Evolutionary conservation across 495 filamentous ascomycete genomes (phyloP).

Genomic region (Lentithecium fluviatile): DNA sequence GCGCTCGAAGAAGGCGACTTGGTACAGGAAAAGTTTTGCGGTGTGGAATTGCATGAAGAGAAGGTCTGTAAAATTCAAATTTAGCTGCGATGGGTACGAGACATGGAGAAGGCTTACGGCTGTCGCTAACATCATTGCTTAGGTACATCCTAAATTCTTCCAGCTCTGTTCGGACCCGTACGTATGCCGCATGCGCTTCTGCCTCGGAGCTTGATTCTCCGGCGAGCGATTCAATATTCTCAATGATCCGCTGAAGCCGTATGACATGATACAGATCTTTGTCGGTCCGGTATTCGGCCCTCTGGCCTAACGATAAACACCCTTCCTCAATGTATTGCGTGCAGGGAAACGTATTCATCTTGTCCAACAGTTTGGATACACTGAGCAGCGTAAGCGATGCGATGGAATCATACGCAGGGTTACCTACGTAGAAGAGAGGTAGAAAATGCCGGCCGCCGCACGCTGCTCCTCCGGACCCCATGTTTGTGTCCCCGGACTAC

Average conservation of each 20-base stretch:
- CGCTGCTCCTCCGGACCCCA: conserved; percentile 29
- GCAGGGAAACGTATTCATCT: conserved; percentile 26
- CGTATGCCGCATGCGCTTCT: conserved; percentile 7
- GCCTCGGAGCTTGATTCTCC: conserved; percentile 7
- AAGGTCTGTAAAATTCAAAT: conserved; percentile 9
- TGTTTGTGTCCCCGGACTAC: neutral
- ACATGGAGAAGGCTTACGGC: conserved; percentile 16
- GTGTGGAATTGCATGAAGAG: conserved; percentile 32
- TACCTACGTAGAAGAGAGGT: conserved; percentile 27
- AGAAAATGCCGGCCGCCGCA: conserved; percentile 25
- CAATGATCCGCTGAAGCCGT: conserved; percentile 26
- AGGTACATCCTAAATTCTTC: conserved; percentile 20
- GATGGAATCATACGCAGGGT: too few relatives aligned
- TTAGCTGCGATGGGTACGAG: neutral
- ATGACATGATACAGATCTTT: conserved; percentile 28
- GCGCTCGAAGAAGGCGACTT: conserved; percentile 30
- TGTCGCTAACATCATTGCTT: conserved; percentile 18
- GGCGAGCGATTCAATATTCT: conserved; percentile 21
- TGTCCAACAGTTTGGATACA: conserved; percentile 27
- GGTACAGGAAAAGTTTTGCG: conserved; percentile 31
- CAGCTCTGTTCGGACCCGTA: conserved; percentile 9
- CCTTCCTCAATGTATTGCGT: conserved; percentile 25
- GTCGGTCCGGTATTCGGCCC: conserved; percentile 26
- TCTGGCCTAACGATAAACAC: conserved; percentile 18
- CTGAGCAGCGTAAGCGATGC: conserved; percentile 6